Base-by-base conservation (phyloP, 345 rosid genomes). In the Leavenworthia alabamica region DNA sequence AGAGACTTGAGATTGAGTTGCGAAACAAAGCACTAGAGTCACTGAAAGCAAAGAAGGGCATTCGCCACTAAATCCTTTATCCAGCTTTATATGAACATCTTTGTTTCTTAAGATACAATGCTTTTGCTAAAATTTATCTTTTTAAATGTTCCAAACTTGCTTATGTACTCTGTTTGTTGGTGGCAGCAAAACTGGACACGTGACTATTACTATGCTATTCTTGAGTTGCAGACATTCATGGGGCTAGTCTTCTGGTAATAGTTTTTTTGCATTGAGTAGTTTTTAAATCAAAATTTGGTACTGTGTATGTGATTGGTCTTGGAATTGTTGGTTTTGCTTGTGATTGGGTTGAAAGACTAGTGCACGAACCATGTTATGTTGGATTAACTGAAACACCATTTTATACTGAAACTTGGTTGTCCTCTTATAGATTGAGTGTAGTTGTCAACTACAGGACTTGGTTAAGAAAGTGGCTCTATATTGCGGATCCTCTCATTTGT, bases 21-120 rank as follows among this genome's bases (percentile, higher is more conserved):
- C 78, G 96, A 79, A 79, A 84, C 81, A 90, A 84, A 81, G 99
- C 99, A 42, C 80, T 94, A 0, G 97, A 94, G 72, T 79, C 95
- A 32, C 68, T 87, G 47, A 94, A 94, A 83, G 99, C 99, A 43
- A 94, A 94, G 90, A 94, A 82, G 87, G 86, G 84, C 70, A 74
- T 71, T 40, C 76, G 66, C 68, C 70, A 53, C 79, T 93, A 67
- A 81, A 67, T 36, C 68, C 27, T 20, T 28, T 27, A 27, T 56
- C 48, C 15, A 58, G 47, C 66, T 54, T 50, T 70, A 59, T 72
- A 49, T 61, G 66, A 72, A 31, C 49, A 64, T 73, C 63, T 57
- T 57, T n/a, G 41, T 10, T 19, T 56, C n/a, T 33, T 46, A 66
- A 58, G 64, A 52, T 62, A 47, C 65, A 65, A 48, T 71, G 64